phyloP scores from a whole-genome alignment of 768 basidiomycete species.

The Agrocybe pediades region DNA sequence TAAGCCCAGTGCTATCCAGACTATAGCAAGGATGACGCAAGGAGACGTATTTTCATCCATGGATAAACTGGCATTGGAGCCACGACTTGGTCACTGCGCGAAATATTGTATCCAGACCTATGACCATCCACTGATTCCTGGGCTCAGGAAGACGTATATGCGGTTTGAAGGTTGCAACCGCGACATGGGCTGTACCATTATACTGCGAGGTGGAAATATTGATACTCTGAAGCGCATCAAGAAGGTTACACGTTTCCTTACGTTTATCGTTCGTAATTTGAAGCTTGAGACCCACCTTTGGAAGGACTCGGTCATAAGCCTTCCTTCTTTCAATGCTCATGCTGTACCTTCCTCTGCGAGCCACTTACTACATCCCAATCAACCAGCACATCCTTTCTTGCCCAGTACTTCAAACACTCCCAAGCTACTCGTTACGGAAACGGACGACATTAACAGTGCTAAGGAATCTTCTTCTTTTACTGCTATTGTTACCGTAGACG shows the following conservation, averaged over 20 bases:
- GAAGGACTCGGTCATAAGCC: slow-evolving; percentile 83
- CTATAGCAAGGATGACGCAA: slow-evolving; percentile 92
- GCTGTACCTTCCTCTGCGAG: slow-evolving; percentile 55
- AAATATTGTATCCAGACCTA: slow-evolving; percentile 90
- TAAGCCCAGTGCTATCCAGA: slow-evolving; percentile 83
- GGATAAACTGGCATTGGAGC: slow-evolving; percentile 89
- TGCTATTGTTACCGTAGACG: slow-evolving; percentile 18
- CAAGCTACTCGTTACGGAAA: slow-evolving; percentile 13
- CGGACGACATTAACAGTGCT: slow-evolving; percentile 2
- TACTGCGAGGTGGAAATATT: slow-evolving; percentile 85
- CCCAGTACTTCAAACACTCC: slow-evolving; percentile 16
- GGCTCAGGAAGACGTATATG: slow-evolving; percentile 93
- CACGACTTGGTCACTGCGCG: slow-evolving; percentile 85
- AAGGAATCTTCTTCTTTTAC: slow-evolving; percentile 5
- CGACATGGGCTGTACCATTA: slow-evolving; percentile 93
- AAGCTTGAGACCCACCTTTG: slow-evolving; percentile 94
- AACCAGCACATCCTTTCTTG: slow-evolving; percentile 19
- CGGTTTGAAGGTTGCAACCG: slow-evolving; percentile 94
- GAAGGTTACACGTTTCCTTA: slow-evolving; percentile 89
- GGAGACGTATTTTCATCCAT: slow-evolving; percentile 95
- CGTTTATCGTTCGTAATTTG: slow-evolving; percentile 89
- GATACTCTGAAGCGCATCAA: slow-evolving; percentile 85
- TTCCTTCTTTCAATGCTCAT: slow-evolving; percentile 65
- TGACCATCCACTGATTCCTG: slow-evolving; percentile 94
- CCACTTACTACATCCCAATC: slow-evolving; percentile 26